Base-by-base conservation (phyloP, 768 basidiomycete genomes). In the Leccinum longicurvipes region DNA sequence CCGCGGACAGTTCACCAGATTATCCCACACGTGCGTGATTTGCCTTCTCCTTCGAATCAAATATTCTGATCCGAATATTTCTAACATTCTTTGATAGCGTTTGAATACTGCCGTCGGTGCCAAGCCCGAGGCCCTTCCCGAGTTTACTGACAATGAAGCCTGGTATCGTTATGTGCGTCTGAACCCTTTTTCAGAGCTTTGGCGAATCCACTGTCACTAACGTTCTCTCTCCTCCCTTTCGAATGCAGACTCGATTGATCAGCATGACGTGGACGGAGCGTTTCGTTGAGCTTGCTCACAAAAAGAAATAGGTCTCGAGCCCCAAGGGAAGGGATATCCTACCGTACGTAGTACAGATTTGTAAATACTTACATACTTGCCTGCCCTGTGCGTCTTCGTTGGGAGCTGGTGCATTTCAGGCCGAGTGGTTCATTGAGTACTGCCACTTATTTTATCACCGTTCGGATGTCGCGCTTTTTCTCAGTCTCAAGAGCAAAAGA, bases 21-120 rank as follows among this genome's bases (percentile, higher is more conserved):
- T 27, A 60, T 77, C 25, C 75, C 77, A 28, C 76, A 75, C 42
- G 78, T 79, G 50, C 50, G 74, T 66, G 4, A 45, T 31, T 46
- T 57, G 4, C 34, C 14, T 8, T 39, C 12, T 12, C 31, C 11
- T 31, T 31, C 14, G 12, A 31, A 31, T 14, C 12, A 12, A 12
- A 31, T 39, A 17, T n/a, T 36, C 36, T 39, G 2, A 39, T 39
- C 9, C 17, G n/a, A 39, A 39, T n/a, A 10, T 8, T 36, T 39
- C 29, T 12, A 5, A 47, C 36, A 53, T 27, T 2, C 2, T 2
- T 2, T 46, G 9, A 56, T 53, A 78, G 77, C 75, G 77, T 17
- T 44, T 74, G 41, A 45, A 57, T 19, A 67, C 68, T 2, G 67
- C 70, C 3, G 28, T 76, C 14, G 45, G 58, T 19, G 73, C 61